Evolutionary conservation across 768 basidiomycete species (phyloP).

Genomic region (Pleurotus salmoneostramineus): DNA sequence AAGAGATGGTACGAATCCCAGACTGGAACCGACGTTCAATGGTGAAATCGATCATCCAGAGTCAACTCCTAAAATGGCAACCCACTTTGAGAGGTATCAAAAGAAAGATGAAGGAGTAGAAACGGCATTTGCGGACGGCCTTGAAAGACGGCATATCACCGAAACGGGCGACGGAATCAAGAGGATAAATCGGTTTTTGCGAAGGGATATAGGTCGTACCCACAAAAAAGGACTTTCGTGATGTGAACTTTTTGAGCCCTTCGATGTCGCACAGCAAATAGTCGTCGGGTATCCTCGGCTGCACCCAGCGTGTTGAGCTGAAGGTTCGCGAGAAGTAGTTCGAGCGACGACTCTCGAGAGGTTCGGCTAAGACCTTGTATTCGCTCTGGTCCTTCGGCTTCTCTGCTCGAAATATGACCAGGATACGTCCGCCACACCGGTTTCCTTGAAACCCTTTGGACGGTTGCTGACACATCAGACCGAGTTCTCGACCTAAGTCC

Average conservation of each 20-base stretch:
- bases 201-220: constrained; percentile 60
- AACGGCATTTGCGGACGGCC: too few species aligned
- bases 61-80: too few species aligned
- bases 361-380: constrained; percentile 46
- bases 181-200: constrained; percentile 57
- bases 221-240: constrained; percentile 53
- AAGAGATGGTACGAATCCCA: too few species aligned
- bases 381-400: constrained; percentile 12
- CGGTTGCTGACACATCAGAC: constrained; percentile 41
- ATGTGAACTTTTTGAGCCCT: constrained; percentile 30
- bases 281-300: constrained; percentile 44
- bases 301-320: constrained; percentile 61
- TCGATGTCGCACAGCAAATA: constrained; percentile 30
- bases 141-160: too few species aligned
- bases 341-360: constrained; percentile 55
- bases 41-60: too few species aligned
- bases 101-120: too few species aligned
- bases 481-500: constrained; percentile 51
- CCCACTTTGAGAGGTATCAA: too few species aligned
- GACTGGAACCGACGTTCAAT: too few species aligned
- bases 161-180: constrained; percentile 31
- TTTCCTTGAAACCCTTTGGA: constrained; percentile 38
- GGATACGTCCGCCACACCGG: constrained; percentile 72
- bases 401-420: constrained; percentile 47
- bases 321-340: constrained; percentile 62